These are phyloP conservation scores for Leccinum arenicola DNA, from an alignment of 768 basidiomycete species.

Conservation along the genomic window DNA sequence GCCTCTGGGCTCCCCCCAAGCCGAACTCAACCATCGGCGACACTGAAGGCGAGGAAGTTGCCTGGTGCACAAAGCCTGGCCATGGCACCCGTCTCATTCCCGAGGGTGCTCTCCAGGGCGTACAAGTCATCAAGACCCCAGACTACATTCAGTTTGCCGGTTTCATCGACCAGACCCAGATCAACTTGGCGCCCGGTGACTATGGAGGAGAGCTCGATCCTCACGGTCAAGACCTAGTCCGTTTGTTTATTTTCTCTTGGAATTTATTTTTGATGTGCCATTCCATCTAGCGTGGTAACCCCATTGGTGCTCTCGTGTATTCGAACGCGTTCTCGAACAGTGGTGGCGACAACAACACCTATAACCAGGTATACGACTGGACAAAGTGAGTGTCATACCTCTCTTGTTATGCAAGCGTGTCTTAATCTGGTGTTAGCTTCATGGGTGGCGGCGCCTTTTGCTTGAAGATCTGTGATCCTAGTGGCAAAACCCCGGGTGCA, in stretches of 20 bases:
- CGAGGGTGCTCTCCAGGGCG: conserved; percentile 56
- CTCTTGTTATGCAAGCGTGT: neutral
- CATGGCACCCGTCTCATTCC: conserved; percentile 76
- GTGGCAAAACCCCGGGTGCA: conserved; percentile 43
- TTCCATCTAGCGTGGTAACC: conserved; percentile 65
- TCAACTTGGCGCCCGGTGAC: conserved; percentile 55
- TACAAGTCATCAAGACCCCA: conserved; percentile 60
- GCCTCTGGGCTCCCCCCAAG: conserved; percentile 58
- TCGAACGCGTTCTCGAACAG: conserved; percentile 55
- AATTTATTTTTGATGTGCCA: conserved; percentile 5
- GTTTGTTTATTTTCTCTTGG: conserved; percentile 15
- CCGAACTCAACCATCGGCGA: conserved; percentile 56
- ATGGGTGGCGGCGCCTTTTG: conserved; percentile 66
- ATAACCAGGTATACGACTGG: conserved; percentile 65
- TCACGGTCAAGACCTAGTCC: conserved; percentile 63
- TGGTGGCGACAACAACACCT: conserved; percentile 38
- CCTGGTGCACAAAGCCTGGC: conserved; percentile 73
- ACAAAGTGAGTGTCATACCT: conserved; percentile 46
- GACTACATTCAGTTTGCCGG: conserved; percentile 63
- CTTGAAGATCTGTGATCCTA: conserved; percentile 69
- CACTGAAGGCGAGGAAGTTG: conserved; percentile 67
- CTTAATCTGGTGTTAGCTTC: conserved; percentile 45
- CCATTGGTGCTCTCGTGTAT: conserved; percentile 68
- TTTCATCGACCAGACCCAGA: conserved; percentile 58
- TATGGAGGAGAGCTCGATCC: conserved; percentile 78